These are phyloP conservation scores for Solanum hybrid DNA, from an alignment of 305 asterid species.

Conservation along the genomic window DNA sequence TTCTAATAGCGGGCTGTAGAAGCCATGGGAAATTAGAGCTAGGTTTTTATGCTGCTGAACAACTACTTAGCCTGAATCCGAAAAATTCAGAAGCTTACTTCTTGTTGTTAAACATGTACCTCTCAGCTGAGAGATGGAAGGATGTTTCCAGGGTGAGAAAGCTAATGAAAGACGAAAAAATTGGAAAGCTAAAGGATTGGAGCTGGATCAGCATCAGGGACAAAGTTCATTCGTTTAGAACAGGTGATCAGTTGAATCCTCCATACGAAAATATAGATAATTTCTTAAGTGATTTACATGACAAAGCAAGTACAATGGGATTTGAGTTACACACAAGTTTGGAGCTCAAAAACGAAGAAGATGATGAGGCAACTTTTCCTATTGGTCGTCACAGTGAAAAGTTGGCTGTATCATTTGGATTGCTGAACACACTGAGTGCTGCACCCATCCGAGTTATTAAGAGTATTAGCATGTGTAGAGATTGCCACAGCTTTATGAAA, in stretches of 20 bases:
- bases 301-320: constrained; percentile 35
- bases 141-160: constrained; percentile 74
- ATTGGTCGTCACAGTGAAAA: constrained; percentile 52
- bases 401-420: constrained; percentile 51
- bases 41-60: constrained; percentile 65
- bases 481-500: constrained; percentile 72
- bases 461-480: constrained; percentile 71
- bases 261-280: constrained; percentile 20
- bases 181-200: constrained; percentile 51
- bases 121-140: constrained; percentile 56
- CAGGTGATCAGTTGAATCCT: constrained; percentile 19
- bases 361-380: constrained; percentile 11
- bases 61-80: constrained; percentile 59
- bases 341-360: constrained; percentile 20
- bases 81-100: constrained; percentile 54
- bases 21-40: constrained; percentile 64
- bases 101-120: constrained; percentile 55
- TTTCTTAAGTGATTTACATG: constrained; percentile 37
- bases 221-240: constrained; percentile 54
- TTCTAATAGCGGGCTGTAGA: constrained; percentile 72
- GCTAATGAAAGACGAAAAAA: constrained; percentile 51
- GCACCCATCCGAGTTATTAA: constrained; percentile 48
- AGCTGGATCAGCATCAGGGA: constrained; percentile 75
- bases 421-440: constrained; percentile 33
- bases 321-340: constrained; percentile 25